Evolutionary conservation across 371 early-diverging fungal genomes (phyloP), one percentile per base, ranked within the genome.

Genomic region (Caulochytrium protostelioides): DNA sequence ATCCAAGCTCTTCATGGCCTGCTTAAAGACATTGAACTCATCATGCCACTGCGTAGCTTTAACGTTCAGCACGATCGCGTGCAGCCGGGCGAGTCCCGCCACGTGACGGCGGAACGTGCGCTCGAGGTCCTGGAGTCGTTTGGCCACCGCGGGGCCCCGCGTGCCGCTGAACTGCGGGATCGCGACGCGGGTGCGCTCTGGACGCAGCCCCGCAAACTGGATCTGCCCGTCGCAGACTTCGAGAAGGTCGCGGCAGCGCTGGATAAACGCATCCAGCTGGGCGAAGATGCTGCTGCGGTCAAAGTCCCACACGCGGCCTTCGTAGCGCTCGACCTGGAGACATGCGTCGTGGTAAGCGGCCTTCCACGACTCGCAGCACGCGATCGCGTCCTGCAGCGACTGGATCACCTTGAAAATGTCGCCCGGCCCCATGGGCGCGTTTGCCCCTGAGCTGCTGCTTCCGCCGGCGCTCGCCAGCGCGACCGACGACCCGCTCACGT

Each of bases 21-120:
- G 64, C 41, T 68, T 68, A 46, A 68, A 68, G 35, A 35, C 44
- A 46, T 57, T 61, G 52, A 58, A 68, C 40, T 66, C 63, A 37
- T 68, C 69, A 38, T 68, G 69, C 69, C 69, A 68, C 19, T 54
- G 41, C 2, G 67, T 66, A 1, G 64, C 58, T 32, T 68, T 68
- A 13, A 66, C 69, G 35, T 68, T 62, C 28, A 66, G 39, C 19
- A 67, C 65, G 34, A n/a, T n/a, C n/a, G n/a, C n/a, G n/a, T n/a
- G n/a, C n/a, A n/a, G n/a, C n/a, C n/a, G n/a, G n/a, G n/a, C n/a
- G n/a, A n/a, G n/a, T n/a, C n/a, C n/a, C n/a, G n/a, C n/a, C n/a
- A n/a, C n/a, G n/a, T n/a, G n/a, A n/a, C n/a, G n/a, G n/a, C n/a
- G n/a, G n/a, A n/a, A n/a, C n/a, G n/a, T n/a, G n/a, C n/a, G n/a